Conservation (phyloP, 768 basidiomycete genomes). For the Phylloporus scabripes region DNA sequence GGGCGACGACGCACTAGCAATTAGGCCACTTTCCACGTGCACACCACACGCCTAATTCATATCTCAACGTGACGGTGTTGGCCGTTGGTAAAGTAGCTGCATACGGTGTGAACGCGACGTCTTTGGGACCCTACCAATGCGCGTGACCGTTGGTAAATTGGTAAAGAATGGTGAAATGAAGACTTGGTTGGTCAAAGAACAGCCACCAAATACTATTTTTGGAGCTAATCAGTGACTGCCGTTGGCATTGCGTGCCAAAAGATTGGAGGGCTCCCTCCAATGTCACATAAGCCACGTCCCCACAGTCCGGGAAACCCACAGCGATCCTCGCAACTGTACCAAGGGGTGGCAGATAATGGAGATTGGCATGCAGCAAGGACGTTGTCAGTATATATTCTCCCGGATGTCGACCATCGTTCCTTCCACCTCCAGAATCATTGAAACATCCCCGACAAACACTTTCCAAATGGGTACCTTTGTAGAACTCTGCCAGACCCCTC, state of each 20-base stretch:
- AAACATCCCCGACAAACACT: not conserved
- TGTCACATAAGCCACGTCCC: not conserved
- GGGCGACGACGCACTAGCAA: not conserved
- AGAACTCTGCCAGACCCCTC: not conserved
- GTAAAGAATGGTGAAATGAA: no score
- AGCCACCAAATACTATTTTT: not conserved
- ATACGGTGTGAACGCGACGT: not conserved
- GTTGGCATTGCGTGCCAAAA: not conserved
- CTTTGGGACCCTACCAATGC: not conserved
- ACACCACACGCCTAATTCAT: not conserved
- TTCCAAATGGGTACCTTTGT: not conserved
- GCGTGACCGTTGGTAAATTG: not conserved
- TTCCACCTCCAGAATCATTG: not conserved
- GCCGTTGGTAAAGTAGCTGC: not conserved
- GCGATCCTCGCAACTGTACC: not conserved
- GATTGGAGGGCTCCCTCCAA: not conserved
- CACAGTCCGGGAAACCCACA: not conserved
- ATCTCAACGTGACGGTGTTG: not conserved
- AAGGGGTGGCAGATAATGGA: not conserved
- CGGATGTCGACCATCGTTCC: no score
- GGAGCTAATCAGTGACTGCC: not conserved
- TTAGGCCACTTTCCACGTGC: not conserved
- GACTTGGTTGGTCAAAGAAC: not conserved
- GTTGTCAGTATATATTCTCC: no score
- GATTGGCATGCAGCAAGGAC: not conserved